Evolutionary conservation across 345 rosid genomes (phyloP), one percentile per base, ranked within the genome.

Genomic region (Populus nigra): DNA sequence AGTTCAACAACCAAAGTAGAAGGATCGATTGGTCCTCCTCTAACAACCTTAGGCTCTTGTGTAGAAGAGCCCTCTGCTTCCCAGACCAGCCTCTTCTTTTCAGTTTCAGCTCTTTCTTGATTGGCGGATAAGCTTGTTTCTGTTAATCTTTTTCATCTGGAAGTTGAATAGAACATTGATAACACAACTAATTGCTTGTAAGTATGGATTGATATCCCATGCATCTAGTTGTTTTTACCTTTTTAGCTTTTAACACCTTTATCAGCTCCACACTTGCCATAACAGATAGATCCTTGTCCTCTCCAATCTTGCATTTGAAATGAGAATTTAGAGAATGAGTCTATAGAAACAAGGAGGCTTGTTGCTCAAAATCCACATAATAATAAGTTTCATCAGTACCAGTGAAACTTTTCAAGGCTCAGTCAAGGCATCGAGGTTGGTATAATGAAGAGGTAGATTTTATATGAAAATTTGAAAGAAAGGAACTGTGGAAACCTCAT

Each of bases 41-140:
- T 65, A 8, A 18, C 61, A 38, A n/a, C 78, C 65, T 35, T 55
- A 1, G 63, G 3, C 20, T 17, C 70, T 47, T 47, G 22, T 62
- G 35, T 3, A 8, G 33, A 29, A 20, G 68, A 61, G 25, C 35
- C 27, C 27, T 75, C 71, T n/a, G 33, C 63, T 66, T 75, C 49
- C 78, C 78, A 66, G 8, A 75, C 78, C 9, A 75, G 65, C 35
- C 72, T 75, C 45, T 29, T 75, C 78, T 65, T 75, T 62, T 75
- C 78, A 72, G 47, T 75, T 43, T 65, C 65, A 29, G 62, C 61
- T 27, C 70, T 75, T 45, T 67, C 78, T 66, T 75, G 78, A 71
- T 75, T 75, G 31, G 78, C 72, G 17, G 78, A 75, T 50, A 66
- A 75, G 33, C 78, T 75, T 35, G 61, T 75, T 36, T 75, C 78